These are phyloP conservation scores for Boeremia exigua DNA, from an alignment of 2,329 filamentous ascomycete genomes.

Conservation along the genomic window DNA sequence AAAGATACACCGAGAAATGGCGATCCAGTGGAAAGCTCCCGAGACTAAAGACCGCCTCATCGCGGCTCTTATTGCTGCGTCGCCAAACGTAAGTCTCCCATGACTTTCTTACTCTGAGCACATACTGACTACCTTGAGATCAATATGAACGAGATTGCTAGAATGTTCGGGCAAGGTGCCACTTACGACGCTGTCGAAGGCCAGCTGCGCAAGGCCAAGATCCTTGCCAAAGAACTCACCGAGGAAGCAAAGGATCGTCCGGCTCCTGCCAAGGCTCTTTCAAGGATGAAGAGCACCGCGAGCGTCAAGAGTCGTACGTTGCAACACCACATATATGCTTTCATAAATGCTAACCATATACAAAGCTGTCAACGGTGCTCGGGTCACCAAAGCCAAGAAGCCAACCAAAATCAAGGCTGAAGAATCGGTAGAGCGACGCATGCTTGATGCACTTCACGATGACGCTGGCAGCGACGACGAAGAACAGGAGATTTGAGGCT, in stretches of 20 bases:
- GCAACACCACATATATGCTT: neutral
- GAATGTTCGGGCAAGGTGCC: conserved; percentile 53
- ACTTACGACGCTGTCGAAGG: conserved; percentile 58
- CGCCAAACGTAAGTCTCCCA: neutral
- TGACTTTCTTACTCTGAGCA: neutral
- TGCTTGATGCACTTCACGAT: neutral
- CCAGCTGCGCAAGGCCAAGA: conserved; percentile 54
- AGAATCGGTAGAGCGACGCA: neutral
- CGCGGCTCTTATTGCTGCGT: conserved; percentile 48
- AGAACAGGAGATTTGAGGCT: no score
- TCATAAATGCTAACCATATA: neutral
- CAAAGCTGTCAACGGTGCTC: neutral
- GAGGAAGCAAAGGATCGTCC: conserved; percentile 15
- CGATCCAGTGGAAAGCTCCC: conserved; percentile 47
- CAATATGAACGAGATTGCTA: conserved; percentile 53
- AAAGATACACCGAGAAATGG: conserved; percentile 24
- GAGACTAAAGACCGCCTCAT: conserved; percentile 49
- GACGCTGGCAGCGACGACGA: neutral
- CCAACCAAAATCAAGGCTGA: neutral
- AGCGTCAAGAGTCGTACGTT: conserved; percentile 10
- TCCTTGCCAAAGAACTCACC: conserved; percentile 45
- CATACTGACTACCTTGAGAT: conserved; percentile 45
- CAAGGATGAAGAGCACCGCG: conserved; percentile 11
- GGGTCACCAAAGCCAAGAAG: conserved; percentile 5
- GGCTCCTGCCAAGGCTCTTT: neutral